Percentiles rank a stretch among this genome's conserved stretches.
These are phyloP conservation scores for Teratosphaeria nubilosa DNA, from an alignment of 2,329 filamentous ascomycete species.

Conservation along the genomic window DNA sequence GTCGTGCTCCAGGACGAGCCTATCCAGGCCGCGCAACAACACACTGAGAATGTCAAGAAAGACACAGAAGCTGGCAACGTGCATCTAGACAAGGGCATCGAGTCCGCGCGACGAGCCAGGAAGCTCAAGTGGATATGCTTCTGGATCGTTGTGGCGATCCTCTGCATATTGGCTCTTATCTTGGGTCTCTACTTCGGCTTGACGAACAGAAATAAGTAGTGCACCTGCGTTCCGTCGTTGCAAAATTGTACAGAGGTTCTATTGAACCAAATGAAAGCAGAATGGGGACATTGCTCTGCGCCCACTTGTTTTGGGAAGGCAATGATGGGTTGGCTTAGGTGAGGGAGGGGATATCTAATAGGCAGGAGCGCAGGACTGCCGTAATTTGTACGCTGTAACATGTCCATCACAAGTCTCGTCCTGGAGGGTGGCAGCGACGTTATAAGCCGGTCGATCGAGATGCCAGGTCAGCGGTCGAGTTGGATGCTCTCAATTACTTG, in stretches of 20 bases:
- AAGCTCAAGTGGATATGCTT: constrained; percentile 78
- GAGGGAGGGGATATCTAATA: neutral
- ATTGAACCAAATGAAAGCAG: neutral
- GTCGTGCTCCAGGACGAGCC: constrained; percentile 62
- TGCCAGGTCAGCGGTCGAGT: too few relatives aligned
- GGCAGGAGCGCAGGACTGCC: neutral
- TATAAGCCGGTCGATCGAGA: neutral
- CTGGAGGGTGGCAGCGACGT: neutral
- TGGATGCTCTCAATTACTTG: too few relatives aligned
- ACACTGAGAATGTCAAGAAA: constrained; percentile 54
- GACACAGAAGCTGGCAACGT: constrained; percentile 60
- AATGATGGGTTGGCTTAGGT: neutral
- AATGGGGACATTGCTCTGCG: neutral
- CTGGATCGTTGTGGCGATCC: constrained; percentile 42
- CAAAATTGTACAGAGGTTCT: neutral
- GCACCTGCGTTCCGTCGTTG: neutral
- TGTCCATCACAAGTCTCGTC: neutral
- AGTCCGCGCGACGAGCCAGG: constrained; percentile 54
- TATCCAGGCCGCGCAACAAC: constrained; percentile 52
- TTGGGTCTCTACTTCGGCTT: constrained; percentile 41
- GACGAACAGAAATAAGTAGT: neutral
- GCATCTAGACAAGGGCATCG: constrained; percentile 59
- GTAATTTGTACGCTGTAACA: neutral
- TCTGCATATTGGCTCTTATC: constrained; percentile 40
- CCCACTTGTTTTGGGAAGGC: neutral